Conservation (phyloP, 2,329 filamentous ascomycete genomes). For the Hymenoscyphus albidus region DNA sequence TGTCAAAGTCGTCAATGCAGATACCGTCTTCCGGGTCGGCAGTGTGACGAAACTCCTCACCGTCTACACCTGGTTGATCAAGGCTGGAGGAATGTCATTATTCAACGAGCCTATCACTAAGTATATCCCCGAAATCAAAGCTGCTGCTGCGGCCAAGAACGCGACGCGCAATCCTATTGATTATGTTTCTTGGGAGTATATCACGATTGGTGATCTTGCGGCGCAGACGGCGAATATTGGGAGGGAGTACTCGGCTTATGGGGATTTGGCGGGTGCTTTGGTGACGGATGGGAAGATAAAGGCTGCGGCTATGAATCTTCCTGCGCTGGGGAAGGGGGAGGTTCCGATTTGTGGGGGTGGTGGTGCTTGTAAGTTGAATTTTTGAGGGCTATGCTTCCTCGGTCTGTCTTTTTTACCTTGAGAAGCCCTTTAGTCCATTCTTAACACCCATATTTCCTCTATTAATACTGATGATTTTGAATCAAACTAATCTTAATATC, state of each 20-base stretch:
- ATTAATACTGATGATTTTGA: no score
- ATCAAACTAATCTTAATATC: background rate
- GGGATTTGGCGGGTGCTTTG: background rate
- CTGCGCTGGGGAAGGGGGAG: background rate
- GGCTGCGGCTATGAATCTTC: background rate
- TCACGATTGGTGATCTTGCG: slow-evolving; percentile 14
- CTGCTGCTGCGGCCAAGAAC: background rate
- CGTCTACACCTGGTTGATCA: background rate
- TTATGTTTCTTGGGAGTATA: slow-evolving; percentile 12
- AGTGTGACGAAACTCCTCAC: slow-evolving; percentile 45
- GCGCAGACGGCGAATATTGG: slow-evolving; percentile 8
- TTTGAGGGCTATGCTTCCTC: background rate
- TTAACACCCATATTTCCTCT: no score
- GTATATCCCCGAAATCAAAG: background rate
- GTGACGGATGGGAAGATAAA: background rate
- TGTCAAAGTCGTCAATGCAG: slow-evolving; percentile 2
- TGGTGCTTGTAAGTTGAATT: background rate
- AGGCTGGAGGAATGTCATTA: background rate
- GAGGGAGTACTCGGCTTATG: background rate
- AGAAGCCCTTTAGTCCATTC: no score
- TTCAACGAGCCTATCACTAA: background rate
- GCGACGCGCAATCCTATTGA: slow-evolving; percentile 8
- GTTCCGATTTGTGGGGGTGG: background rate
- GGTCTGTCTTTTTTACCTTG: no score
- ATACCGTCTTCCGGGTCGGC: slow-evolving; percentile 37